These are phyloP conservation scores for Leccinum boreale DNA, from an alignment of 768 basidiomycete genomes.

Conservation along the genomic window DNA sequence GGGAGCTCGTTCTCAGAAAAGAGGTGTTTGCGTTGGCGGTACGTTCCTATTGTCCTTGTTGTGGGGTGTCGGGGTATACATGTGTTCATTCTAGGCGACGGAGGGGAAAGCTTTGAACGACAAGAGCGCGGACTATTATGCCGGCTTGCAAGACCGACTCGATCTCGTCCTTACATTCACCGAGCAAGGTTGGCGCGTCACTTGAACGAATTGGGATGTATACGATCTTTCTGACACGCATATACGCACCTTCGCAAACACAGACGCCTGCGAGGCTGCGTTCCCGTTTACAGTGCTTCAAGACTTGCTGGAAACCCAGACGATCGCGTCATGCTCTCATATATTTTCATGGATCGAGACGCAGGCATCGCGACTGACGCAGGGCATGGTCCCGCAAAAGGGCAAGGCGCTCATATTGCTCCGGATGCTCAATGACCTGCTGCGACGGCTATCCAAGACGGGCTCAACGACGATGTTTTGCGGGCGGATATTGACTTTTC, in stretches of 20 bases:
- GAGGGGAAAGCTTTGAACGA: conserved; percentile 66
- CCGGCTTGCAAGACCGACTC: conserved; percentile 54
- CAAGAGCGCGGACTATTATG: conserved; percentile 55
- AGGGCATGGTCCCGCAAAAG: conserved; percentile 79
- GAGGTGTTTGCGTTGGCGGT: conserved; percentile 75
- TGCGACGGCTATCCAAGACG: conserved; percentile 83
- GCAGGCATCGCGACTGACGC: conserved; percentile 65
- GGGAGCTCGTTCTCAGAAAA: conserved; percentile 71
- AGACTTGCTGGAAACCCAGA: conserved; percentile 82
- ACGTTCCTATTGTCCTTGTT: conserved; percentile 26
- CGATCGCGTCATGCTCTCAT: conserved; percentile 79
- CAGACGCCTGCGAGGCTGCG: conserved; percentile 75
- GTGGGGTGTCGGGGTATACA: not conserved
- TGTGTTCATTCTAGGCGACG: conserved; percentile 42
- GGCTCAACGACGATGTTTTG: conserved; percentile 83
- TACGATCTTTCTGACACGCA: not conserved
- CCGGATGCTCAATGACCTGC: conserved; percentile 81
- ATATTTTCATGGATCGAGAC: conserved; percentile 87
- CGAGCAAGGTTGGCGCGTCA: conserved; percentile 56
- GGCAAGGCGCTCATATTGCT: conserved; percentile 84
- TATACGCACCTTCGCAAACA: not conserved
- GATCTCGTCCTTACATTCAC: conserved; percentile 77
- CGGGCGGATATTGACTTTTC: conserved; percentile 83
- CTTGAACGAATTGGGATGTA: not conserved
- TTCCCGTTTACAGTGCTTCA: conserved; percentile 75